These are phyloP conservation scores for Starmera pachycereana DNA, from an alignment of 805 yeast species.

Conservation along the genomic window DNA sequence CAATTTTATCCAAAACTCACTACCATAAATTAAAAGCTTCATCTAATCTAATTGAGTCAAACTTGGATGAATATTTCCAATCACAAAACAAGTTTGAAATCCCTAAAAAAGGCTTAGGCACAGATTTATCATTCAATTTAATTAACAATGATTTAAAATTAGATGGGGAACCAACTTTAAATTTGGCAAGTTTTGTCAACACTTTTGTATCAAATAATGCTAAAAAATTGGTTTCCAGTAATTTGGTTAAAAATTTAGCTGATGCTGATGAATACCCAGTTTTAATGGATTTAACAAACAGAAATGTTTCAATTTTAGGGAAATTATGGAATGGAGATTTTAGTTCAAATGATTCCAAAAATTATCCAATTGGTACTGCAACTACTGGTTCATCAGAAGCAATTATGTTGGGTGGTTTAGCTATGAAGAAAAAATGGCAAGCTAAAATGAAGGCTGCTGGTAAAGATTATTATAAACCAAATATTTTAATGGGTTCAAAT, in stretches of 20 bases:
- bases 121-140: slow-evolving; percentile 46
- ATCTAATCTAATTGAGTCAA: too few species aligned
- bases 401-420: slow-evolving; percentile 85
- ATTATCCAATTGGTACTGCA: slow-evolving; percentile 68
- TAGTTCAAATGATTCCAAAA: slow-evolving; percentile 10
- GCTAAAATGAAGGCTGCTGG: slow-evolving; percentile 49
- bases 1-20: slow-evolving; percentile 17
- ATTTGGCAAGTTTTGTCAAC: slow-evolving; percentile 84
- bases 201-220: slow-evolving; percentile 53
- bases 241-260: slow-evolving; percentile 78
- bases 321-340: slow-evolving; percentile 71
- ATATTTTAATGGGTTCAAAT: slow-evolving; percentile 84
- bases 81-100: slow-evolving; percentile 41
- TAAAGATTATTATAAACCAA: slow-evolving; percentile 54
- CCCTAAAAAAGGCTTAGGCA: slow-evolving; percentile 44
- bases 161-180: slow-evolving; percentile 78
- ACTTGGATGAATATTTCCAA: slow-evolving; percentile 6
- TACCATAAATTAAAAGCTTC: slow-evolving; percentile 9
- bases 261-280: slow-evolving; percentile 93
- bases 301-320: slow-evolving; percentile 75
- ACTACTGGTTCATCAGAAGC: slow-evolving; percentile 95
- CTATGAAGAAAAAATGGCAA: slow-evolving; percentile 89
- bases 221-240: slow-evolving; percentile 48
- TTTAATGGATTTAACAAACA: slow-evolving; percentile 62
- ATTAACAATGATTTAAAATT: slow-evolving; percentile 65